These are phyloP conservation scores for Ophiostoma triangulosporum DNA, from an alignment of 2,329 filamentous ascomycete species.

Conservation along the genomic window DNA sequence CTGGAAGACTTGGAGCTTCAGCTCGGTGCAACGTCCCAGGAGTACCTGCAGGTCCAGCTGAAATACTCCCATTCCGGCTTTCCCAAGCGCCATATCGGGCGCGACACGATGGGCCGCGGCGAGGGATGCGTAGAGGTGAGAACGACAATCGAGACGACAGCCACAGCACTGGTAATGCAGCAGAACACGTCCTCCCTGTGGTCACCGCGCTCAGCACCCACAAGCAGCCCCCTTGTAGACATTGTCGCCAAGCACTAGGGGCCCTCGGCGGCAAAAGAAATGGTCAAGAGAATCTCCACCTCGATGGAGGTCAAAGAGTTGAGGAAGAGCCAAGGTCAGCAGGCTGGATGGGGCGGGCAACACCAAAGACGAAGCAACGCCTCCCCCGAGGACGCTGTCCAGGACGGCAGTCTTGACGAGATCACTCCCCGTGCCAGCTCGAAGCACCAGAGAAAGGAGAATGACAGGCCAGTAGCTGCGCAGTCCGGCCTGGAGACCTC, in stretches of 20 bases:
- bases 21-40: conserved; percentile 33
- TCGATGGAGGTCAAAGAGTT: conserved; percentile 4
- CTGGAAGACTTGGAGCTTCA: conserved; percentile 46
- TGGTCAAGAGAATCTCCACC: conserved; percentile 22
- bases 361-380: background rate
- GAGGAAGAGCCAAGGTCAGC: background rate
- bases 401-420: conserved; percentile 6
- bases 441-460: background rate
- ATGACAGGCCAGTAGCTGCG: background rate
- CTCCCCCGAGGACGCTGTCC: background rate
- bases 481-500: background rate
- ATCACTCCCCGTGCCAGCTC: conserved; percentile 9
- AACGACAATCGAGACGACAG: conserved; percentile 40
- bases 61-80: conserved; percentile 46
- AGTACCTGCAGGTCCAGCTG: conserved; percentile 38
- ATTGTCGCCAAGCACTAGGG: conserved; percentile 38
- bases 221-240: conserved; percentile 27
- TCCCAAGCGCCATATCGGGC: conserved; percentile 18
- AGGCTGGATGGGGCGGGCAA: background rate
- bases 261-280: conserved; percentile 26
- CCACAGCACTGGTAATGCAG: conserved; percentile 35
- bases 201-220: conserved; percentile 30
- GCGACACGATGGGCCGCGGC: conserved; percentile 1
- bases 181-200: conserved; percentile 36
- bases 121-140: conserved; percentile 25